Evolutionary conservation across 148 eudicot species (phyloP).

Genomic region (Camellia japonica): DNA sequence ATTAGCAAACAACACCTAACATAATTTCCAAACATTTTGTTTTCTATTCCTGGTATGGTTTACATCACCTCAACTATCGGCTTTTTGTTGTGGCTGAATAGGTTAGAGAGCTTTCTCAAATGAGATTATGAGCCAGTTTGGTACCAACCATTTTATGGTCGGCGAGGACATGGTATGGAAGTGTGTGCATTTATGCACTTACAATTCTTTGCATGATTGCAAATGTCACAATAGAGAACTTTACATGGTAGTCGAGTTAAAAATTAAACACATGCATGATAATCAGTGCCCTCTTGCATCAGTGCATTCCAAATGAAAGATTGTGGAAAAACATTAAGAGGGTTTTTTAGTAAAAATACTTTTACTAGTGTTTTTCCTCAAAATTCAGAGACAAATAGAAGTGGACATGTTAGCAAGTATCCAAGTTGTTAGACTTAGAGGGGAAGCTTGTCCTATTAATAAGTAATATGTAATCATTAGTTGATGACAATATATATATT

Average conservation of each 20-base stretch:
- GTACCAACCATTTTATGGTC: not conserved
- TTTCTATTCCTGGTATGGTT: constrained; percentile 1
- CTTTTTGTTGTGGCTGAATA: not conserved
- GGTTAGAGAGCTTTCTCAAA: not conserved
- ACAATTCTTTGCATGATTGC: not conserved
- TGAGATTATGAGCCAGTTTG: not conserved
- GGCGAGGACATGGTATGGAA: not conserved
- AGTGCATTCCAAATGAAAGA: not conserved
- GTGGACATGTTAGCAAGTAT: not conserved
- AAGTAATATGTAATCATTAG: not conserved
- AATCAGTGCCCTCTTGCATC: not conserved
- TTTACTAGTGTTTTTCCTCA: not conserved
- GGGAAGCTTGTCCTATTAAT: not conserved
- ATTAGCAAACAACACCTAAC: not conserved
- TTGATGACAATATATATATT: not conserved
- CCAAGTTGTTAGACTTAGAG: not conserved
- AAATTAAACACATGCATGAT: not conserved
- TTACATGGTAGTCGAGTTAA: not conserved
- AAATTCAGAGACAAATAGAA: not conserved
- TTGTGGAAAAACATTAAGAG: not conserved
- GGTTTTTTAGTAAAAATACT: not conserved
- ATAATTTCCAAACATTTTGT: not conserved
- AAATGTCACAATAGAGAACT: not conserved
- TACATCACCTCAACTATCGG: not conserved
- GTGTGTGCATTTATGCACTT: not conserved